phyloP scores from a whole-genome alignment of 2,329 filamentous ascomycete genomes.

The Huntiella abstrusa region DNA sequence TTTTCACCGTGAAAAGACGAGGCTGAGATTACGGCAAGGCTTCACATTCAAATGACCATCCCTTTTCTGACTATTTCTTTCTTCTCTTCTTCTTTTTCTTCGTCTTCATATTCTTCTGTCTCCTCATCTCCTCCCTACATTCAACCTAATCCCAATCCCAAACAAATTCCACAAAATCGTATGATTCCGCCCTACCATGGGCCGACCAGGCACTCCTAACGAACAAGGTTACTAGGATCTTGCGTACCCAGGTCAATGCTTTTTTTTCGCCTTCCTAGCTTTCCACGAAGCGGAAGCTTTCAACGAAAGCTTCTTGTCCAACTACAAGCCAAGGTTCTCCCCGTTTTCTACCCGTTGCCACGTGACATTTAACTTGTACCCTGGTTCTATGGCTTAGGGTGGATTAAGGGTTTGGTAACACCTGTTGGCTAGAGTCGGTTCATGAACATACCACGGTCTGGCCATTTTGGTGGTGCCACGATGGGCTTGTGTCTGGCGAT shows the following conservation, averaged over 20 bases:
- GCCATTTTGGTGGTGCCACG: too few relatives aligned
- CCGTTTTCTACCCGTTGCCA: neutral
- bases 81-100: neutral
- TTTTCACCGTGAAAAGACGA: too few relatives aligned
- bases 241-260: neutral
- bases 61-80: neutral
- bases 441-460: too few relatives aligned
- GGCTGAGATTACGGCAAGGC: neutral
- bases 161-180: neutral
- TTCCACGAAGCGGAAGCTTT: neutral
- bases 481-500: too few relatives aligned
- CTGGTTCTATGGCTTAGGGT: neutral
- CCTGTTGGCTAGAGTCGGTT: neutral
- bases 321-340: neutral
- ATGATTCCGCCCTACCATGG: neutral
- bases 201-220: neutral
- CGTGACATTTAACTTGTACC: neutral
- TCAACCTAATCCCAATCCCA: too few relatives aligned
- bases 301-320: neutral
- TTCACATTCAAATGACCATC: neutral
- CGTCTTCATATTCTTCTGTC: neutral
- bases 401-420: too few relatives aligned
- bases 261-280: neutral
- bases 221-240: neutral
- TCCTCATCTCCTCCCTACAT: neutral